Evolutionary conservation across 2,329 filamentous ascomycete species (phyloP).

Genomic region (Nothophaeocryptopus gaeumannii): DNA sequence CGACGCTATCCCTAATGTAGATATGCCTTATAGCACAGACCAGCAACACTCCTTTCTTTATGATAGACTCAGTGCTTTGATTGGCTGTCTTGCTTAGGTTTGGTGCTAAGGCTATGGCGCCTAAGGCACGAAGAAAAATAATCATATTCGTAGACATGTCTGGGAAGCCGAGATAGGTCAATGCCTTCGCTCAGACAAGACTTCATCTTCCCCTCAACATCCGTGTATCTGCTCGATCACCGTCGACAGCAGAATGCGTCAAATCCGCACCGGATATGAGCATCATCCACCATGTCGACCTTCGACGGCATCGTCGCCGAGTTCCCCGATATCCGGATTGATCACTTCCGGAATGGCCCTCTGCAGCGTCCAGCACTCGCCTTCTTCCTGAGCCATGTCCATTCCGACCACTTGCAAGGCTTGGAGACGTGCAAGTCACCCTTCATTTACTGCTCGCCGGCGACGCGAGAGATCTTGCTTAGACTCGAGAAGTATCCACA

Average conservation of each 20-base stretch:
- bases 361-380: slow-evolving; percentile 64
- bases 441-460: slow-evolving; percentile 86
- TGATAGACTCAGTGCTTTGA: too few relatives aligned
- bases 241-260: slow-evolving; percentile 34
- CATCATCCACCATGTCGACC: slow-evolving; percentile 63
- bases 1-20: too few relatives aligned
- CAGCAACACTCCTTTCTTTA: too few relatives aligned
- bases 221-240: slow-evolving; percentile 14
- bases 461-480: slow-evolving; percentile 75
- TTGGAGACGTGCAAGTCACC: slow-evolving; percentile 73
- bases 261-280: slow-evolving; percentile 35
- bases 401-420: slow-evolving; percentile 83
- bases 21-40: too few relatives aligned
- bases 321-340: slow-evolving; percentile 78
- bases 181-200: too few relatives aligned
- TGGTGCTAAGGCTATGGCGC: too few relatives aligned
- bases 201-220: too few relatives aligned
- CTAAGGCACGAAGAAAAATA: too few relatives aligned
- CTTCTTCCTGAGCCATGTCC: slow-evolving; percentile 88
- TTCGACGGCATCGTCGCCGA: slow-evolving; percentile 71
- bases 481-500: slow-evolving; percentile 71
- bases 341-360: slow-evolving; percentile 66
- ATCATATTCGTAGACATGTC: too few relatives aligned
- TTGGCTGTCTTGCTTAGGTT: too few relatives aligned
- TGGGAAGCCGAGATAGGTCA: too few relatives aligned